Evolutionary conservation across 345 rosid genomes (phyloP).

Genomic region (Luvunga scandens): DNA sequence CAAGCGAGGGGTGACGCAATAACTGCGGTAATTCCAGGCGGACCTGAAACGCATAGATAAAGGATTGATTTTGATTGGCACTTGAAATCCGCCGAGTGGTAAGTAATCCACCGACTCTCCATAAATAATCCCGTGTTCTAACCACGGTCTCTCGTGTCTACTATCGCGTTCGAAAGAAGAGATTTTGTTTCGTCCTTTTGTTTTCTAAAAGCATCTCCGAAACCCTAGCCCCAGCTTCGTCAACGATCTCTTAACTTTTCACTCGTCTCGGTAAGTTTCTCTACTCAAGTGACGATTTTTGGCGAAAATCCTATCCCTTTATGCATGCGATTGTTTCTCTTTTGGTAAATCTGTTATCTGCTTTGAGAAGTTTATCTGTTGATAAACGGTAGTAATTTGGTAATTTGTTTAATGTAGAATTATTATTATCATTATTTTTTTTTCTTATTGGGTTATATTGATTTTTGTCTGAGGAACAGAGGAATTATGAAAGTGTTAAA

Average conservation of each 20-base stretch:
- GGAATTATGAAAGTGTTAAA: too few species aligned
- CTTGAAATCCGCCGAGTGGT: conserved; percentile 22
- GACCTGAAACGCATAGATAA: conserved; percentile 20
- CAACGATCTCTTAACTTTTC: not conserved
- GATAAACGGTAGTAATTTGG: not conserved
- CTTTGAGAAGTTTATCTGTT: not conserved
- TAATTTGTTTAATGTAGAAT: not conserved
- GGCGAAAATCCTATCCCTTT: not conserved
- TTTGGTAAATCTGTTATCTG: not conserved
- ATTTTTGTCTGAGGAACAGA: not conserved
- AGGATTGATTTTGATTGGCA: not conserved
- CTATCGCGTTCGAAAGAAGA: not conserved
- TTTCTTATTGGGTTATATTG: not conserved
- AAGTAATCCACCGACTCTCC: not conserved
- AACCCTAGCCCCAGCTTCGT: conserved; percentile 16
- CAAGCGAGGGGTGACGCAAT: not conserved
- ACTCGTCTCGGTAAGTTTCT: not conserved
- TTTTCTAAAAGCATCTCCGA: not conserved
- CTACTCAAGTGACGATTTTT: not conserved
- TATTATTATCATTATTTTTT: not conserved
- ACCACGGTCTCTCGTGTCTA: not conserved
- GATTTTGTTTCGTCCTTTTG: not conserved
- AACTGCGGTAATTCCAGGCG: conserved; percentile 7
- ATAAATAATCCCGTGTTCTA: not conserved
- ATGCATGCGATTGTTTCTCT: not conserved